phyloP scores from a whole-genome alignment of 2,329 filamentous ascomycete species.

The Diaporthe batatas region DNA sequence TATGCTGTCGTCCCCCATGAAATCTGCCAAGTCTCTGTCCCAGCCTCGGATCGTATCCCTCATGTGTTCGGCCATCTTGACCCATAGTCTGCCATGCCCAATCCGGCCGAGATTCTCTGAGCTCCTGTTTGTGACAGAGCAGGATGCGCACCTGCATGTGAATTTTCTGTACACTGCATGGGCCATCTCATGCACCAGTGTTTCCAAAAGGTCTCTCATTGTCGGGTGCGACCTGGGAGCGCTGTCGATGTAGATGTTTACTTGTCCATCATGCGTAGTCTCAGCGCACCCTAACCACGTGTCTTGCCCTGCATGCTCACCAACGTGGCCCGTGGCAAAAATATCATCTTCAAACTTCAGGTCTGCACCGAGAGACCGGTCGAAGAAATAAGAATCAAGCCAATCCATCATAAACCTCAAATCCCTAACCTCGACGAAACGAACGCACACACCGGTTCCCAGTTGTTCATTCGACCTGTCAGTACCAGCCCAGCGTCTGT shows the following conservation, averaged over 20 bases:
- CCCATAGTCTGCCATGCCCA: background rate
- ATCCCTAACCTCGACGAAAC: too few species aligned
- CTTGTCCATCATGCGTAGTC: fast-evolving
- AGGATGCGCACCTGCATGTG: background rate
- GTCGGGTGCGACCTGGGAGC: too few species aligned
- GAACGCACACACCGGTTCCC: too few species aligned
- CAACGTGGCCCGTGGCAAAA: background rate
- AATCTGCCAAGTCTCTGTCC: background rate
- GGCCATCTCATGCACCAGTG: conserved; percentile 4
- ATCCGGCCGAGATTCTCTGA: background rate
- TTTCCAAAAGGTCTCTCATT: background rate
- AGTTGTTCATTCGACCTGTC: too few species aligned
- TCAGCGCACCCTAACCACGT: fast-evolving
- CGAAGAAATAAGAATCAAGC: too few species aligned
- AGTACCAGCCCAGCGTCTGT: too few species aligned
- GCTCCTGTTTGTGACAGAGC: fast-evolving
- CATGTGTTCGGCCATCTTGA: background rate
- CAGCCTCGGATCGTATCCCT: background rate
- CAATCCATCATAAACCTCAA: too few species aligned
- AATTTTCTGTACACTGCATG: background rate
- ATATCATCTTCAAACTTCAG: background rate
- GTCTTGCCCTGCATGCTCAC: too few species aligned
- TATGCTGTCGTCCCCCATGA: background rate
- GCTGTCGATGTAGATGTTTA: background rate
- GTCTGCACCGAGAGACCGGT: too few species aligned